Conservation (phyloP, 1,284 basidiomycete species). For the Hypsizygus ulmarius region DNA sequence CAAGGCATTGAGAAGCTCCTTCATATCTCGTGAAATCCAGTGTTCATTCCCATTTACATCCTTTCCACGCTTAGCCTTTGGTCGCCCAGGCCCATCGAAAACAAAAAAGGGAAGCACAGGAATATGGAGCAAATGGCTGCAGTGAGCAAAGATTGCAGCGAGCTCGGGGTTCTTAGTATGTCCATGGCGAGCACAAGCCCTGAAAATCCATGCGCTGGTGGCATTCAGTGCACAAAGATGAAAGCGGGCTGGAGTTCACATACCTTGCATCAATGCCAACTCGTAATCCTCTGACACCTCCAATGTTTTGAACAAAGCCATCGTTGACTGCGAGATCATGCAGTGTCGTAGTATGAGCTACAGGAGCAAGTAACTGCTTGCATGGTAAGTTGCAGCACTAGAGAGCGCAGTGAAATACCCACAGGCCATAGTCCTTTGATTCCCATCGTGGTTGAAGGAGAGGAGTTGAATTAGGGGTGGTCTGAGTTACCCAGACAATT, state of each 20-base stretch:
- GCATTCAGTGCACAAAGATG: background rate
- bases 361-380: background rate
- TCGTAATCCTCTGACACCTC: slow-evolving; percentile 1
- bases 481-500: no score
- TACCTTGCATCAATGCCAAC: slow-evolving; percentile 12
- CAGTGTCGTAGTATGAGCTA: slow-evolving; percentile 8
- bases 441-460: background rate
- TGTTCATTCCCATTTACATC: slow-evolving; percentile 8
- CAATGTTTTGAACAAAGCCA: slow-evolving; percentile 3
- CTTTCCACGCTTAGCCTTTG: slow-evolving; percentile 8
- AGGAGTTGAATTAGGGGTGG: no score
- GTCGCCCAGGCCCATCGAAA: slow-evolving; percentile 14
- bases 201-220: slow-evolving; percentile 13
- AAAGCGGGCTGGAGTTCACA: background rate
- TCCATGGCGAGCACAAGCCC: slow-evolving; percentile 7
- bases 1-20: slow-evolving; percentile 10
- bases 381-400: background rate
- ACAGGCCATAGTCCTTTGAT: slow-evolving; percentile 4
- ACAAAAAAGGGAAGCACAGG: slow-evolving; percentile 12
- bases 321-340: slow-evolving; percentile 16
- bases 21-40: slow-evolving; percentile 12
- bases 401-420: background rate
- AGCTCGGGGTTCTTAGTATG: slow-evolving; percentile 13
- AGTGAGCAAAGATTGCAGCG: slow-evolving; percentile 11
- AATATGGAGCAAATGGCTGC: slow-evolving; percentile 6